phyloP scores from a whole-genome alignment of 495 filamentous ascomycete species.

The Lasiosphaeria ovina region DNA sequence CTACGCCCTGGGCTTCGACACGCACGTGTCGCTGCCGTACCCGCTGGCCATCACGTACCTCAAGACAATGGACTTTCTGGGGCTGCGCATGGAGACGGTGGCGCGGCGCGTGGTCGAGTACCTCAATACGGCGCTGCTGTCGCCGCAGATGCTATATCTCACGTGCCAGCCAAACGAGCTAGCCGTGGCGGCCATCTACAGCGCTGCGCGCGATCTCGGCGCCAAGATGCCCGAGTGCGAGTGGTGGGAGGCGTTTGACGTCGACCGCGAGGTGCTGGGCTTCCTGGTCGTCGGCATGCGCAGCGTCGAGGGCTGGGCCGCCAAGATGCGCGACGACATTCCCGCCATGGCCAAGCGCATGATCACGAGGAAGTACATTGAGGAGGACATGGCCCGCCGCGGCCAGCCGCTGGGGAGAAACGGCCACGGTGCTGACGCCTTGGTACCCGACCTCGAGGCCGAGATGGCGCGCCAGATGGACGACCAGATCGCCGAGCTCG shows the following conservation, averaged over 20 bases:
- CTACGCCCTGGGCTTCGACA: constrained; percentile 73
- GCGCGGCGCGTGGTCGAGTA: constrained; percentile 66
- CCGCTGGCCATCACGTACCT: constrained; percentile 89
- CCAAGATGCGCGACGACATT: constrained; percentile 37
- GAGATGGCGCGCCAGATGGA: constrained; percentile 60
- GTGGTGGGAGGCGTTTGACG: constrained; percentile 99
- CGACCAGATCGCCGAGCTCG: constrained; percentile 50
- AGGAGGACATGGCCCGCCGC: constrained; percentile 44
- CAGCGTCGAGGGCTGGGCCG: constrained; percentile 73
- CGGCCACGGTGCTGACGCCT: constrained; percentile 41
- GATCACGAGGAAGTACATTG: constrained; percentile 41
- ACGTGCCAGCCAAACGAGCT: constrained; percentile 86
- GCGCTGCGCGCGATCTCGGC: constrained; percentile 74
- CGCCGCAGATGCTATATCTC: constrained; percentile 83
- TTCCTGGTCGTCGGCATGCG: constrained; percentile 86
- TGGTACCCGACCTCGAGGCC: constrained; percentile 47
- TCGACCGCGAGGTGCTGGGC: constrained; percentile 92
- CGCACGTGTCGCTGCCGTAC: constrained; percentile 80
- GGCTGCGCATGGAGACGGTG: constrained; percentile 40
- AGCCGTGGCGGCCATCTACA: constrained; percentile 85
- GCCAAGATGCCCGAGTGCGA: constrained; percentile 74
- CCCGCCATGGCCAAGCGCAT: constrained; percentile 32
- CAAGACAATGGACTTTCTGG: constrained; percentile 71
- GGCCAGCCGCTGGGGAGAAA: constrained; percentile 33
- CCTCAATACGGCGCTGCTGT: constrained; percentile 79